Conservation (phyloP, 2,329 filamentous ascomycete species). For the Monilinia aucupariae region DNA sequence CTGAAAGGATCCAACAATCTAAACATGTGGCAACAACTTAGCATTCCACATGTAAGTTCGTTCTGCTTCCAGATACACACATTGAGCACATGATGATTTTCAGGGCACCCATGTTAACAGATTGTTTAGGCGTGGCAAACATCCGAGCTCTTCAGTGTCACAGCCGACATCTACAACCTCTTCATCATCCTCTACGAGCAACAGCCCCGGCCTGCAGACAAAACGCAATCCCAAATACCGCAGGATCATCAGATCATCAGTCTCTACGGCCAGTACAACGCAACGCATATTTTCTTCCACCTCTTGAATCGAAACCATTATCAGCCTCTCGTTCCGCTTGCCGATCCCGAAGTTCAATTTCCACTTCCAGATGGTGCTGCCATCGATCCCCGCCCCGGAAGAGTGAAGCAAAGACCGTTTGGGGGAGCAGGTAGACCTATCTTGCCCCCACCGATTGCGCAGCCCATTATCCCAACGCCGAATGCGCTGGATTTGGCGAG, state of each 20-base stretch:
- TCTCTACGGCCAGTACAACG: constrained; percentile 6
- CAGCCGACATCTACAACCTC: constrained; percentile 6
- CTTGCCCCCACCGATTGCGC: background rate
- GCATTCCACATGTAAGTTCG: constrained; percentile 2
- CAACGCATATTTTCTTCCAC: background rate
- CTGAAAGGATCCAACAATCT: rapidly evolving
- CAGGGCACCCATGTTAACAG: background rate
- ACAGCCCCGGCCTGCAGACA: background rate
- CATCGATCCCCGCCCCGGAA: background rate
- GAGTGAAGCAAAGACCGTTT: background rate
- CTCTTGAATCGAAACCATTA: background rate
- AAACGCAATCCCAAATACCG: background rate
- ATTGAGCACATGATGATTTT: too few species aligned
- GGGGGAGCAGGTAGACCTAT: background rate
- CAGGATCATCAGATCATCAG: background rate
- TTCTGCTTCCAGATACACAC: too few species aligned
- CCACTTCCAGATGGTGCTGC: background rate
- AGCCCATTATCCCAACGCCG: background rate
- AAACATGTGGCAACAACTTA: background rate
- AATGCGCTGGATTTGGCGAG: background rate
- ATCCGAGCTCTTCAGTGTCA: background rate
- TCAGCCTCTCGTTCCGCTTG: background rate
- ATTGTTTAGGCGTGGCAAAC: constrained; percentile 3
- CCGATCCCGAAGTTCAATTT: background rate
- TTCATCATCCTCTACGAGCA: background rate